phyloP scores from a whole-genome alignment of 805 yeast genomes.

The Candida chauliodis region DNA sequence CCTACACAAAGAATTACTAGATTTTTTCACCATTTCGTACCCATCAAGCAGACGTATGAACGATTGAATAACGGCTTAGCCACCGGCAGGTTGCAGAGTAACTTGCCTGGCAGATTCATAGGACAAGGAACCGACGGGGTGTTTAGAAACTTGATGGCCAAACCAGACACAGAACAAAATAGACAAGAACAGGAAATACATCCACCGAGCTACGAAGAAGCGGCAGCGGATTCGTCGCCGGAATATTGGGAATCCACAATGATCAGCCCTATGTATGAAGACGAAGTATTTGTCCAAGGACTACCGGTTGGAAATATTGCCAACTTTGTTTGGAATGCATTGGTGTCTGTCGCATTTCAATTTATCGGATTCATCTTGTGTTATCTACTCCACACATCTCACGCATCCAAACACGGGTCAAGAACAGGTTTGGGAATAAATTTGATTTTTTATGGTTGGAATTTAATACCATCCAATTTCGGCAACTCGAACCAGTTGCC shows the following conservation, averaged over 20 bases:
- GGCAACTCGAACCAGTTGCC: constrained; percentile 37
- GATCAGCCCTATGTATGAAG: constrained; percentile 73
- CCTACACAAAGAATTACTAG: constrained; percentile 28
- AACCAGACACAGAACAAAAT: constrained; percentile 57
- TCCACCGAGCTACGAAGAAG: constrained; percentile 89
- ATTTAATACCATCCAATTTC: constrained; percentile 35
- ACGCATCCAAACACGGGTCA: constrained; percentile 95
- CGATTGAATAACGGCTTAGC: constrained; percentile 37
- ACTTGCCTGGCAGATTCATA: constrained; percentile 41
- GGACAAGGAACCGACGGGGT: constrained; percentile 78
- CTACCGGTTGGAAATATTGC: constrained; percentile 92
- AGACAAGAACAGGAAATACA: constrained; percentile 47
- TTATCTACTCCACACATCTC: constrained; percentile 89
- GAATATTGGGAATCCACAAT: constrained; percentile 95
- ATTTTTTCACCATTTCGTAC: constrained; percentile 31
- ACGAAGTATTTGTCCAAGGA: constrained; percentile 92
- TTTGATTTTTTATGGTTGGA: constrained; percentile 60
- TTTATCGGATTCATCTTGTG: constrained; percentile 90
- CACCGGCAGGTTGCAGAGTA: constrained; percentile 42
- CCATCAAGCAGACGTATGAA: constrained; percentile 41
- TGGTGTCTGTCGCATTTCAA: constrained; percentile 89
- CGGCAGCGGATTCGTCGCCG: constrained; percentile 89
- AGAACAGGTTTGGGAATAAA: constrained; percentile 89
- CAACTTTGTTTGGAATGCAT: constrained; percentile 83
- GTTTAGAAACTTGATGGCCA: constrained; percentile 86